Base-by-base conservation (phyloP, 345 rosid genomes). In the Orychophragmus violaceus region DNA sequence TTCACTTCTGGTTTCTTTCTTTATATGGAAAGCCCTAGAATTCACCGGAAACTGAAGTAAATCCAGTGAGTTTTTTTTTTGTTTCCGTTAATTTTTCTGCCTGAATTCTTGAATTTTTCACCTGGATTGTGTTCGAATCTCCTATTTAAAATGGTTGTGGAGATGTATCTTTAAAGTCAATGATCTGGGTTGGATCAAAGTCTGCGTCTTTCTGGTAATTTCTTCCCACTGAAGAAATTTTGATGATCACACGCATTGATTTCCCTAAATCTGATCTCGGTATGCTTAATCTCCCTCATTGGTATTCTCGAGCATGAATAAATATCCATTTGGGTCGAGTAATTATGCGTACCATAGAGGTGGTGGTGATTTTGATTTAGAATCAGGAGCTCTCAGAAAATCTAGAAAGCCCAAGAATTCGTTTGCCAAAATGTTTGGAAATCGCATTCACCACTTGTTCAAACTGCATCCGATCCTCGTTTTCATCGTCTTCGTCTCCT, bases 351-450 rank as follows among this genome's bases (percentile, higher is more conserved):
- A 93, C 62, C 85, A 91, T 17, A 79, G 83, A 65, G n/a, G n/a
- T n/a, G 69, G 75, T 61, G 62, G 74, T 55, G 95, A 89, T 42
- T 81, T 89, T 39, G 98, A 90, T 75, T 50, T 93, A 76, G 98
- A 93, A 77, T 83, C 83, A 66, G 89, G 83, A 63, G 64, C 80
- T 9, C 18, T 77, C 11, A 86, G 79, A 68, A 80, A 89, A 81
- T 27, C 77, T 53, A 76, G 91, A 46, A 87, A 81, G 70, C 55
- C 82, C 13, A 90, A 79, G 83, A 77, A 55, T n/a, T 77, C 79
- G 22, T 37, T 71, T 9, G 11, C 68, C 23, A 84, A 70, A 70
- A 93, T 93, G 91, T 18, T 86, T 6, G 80, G 76, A 0, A 82
- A 64, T 69, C 85, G 87, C 13, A 35, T 90, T 60, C 87, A 46